Base-by-base conservation (phyloP, 257 asterid species). In the Prunella vulgaris region DNA sequence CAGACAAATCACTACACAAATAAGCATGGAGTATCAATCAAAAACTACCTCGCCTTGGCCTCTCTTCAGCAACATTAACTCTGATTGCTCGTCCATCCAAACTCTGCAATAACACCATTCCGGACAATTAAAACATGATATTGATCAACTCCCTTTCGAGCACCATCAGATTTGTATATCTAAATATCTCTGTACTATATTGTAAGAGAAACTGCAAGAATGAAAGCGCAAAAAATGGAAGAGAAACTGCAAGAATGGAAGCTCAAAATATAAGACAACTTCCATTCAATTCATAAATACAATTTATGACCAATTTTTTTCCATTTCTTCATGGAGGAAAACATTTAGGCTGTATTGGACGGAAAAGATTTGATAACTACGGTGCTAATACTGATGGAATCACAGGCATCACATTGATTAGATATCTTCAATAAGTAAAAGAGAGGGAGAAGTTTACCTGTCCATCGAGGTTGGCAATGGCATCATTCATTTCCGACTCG, bases 401-500 rank as follows among this genome's bases (percentile, higher is more conserved):
- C n/a, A n/a, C n/a, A n/a, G n/a, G n/a, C 18, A 4, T 17, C 13
- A 49, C 13, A 54, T 0, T 15, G 58, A 37, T 7, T 40, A 15
- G 22, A 8, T 17, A 63, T 10, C 15, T n/a, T 20, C 1, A 20
- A 18, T 42, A 21, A 8, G 35, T 59, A 44, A 4, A 2, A 6
- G 17, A 27, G 54, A 24, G 1, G 32, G 21, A 8, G 4, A 60
- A 14, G 30, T 68, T 76, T 81, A 91, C 99, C 93, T 86, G 88
- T 57, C 97, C 96, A 73, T 94, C 96, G 15, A 94, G 96, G 78
- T 78, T 84, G 12, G 95, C 85, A 32, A 94, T 91, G 78, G 97
- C 97, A 64, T 86, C 92, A 24, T 86, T 87, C 89, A 84, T 78
- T 81, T 94, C 98, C 3, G 90, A 73, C 73, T 87, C 93, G 60